Conservation (phyloP, 2,329 filamentous ascomycete genomes). For the Fusarium buharicum region DNA sequence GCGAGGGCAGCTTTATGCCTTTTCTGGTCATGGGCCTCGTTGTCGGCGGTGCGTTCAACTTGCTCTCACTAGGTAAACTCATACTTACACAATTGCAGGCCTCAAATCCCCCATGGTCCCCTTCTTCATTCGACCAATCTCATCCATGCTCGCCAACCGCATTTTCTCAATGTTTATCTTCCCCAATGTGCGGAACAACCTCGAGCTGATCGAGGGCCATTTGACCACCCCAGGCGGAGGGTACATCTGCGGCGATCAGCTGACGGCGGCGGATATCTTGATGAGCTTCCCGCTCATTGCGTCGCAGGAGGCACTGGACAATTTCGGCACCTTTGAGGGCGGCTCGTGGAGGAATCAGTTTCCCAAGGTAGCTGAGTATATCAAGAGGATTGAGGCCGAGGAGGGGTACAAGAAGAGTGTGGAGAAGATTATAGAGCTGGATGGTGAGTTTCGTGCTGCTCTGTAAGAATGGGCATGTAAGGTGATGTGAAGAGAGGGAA, state of each 20-base stretch:
- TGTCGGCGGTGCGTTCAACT: slow-evolving; percentile 56
- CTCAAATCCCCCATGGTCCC: slow-evolving; percentile 60
- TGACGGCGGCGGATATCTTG: slow-evolving; percentile 65
- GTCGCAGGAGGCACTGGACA: slow-evolving; percentile 53
- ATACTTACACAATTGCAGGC: slow-evolving; percentile 41
- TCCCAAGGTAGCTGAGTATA: slow-evolving; percentile 61
- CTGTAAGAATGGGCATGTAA: slow-evolving; percentile 14
- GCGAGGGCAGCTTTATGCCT: slow-evolving; percentile 85
- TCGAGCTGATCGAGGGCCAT: slow-evolving; percentile 62
- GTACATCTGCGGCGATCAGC: slow-evolving; percentile 61
- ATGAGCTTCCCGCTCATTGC: slow-evolving; percentile 64
- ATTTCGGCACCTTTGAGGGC: slow-evolving; percentile 56
- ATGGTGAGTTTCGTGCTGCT: slow-evolving; percentile 51
- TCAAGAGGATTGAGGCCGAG: slow-evolving; percentile 56
- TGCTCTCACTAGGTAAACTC: too few species aligned
- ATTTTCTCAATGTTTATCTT: slow-evolving; percentile 55
- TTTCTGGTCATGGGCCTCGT: slow-evolving; percentile 73
- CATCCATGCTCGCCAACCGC: slow-evolving; percentile 56
- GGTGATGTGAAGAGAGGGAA: background rate
- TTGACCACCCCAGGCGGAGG: slow-evolving; percentile 57
- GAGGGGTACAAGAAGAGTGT: slow-evolving; percentile 61
- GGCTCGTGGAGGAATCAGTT: slow-evolving; percentile 53
- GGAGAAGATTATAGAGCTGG: slow-evolving; percentile 61
- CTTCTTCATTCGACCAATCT: slow-evolving; percentile 65
- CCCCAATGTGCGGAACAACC: slow-evolving; percentile 60